Percentiles rank a stretch among this genome's conserved stretches.
These are phyloP conservation scores for Phytophthora podocarpi DNA, from an alignment of 352 stramenopile species.

Conservation along the genomic window DNA sequence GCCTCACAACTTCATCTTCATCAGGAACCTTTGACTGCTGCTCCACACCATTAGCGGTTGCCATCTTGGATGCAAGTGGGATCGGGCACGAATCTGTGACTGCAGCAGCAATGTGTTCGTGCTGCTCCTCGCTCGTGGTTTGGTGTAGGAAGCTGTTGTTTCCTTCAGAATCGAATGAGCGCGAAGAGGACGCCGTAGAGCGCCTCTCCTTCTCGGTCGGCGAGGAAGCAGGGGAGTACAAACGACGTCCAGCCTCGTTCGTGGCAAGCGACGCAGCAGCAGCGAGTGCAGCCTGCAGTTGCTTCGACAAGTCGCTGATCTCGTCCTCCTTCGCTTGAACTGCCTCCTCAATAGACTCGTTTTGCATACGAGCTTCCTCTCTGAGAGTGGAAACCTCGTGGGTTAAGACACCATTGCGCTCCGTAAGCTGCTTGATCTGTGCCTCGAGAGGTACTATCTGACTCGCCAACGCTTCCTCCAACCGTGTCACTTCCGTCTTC, in stretches of 20 bases:
- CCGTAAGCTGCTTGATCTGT: constrained; percentile 42
- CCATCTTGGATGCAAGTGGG: constrained; percentile 35
- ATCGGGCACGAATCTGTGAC: constrained; percentile 56
- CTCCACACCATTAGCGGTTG: constrained; percentile 5
- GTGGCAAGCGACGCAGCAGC: constrained; percentile 29
- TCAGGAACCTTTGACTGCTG: constrained; percentile 35
- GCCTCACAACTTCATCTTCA: constrained; percentile 47
- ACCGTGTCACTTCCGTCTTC: constrained; percentile 38
- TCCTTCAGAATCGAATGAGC: constrained; percentile 37
- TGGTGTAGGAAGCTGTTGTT: constrained; percentile 43
- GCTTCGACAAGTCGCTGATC: constrained; percentile 47
- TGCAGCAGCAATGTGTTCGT: constrained; percentile 44
- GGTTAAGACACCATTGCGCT: constrained; percentile 40
- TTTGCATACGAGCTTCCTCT: constrained; percentile 45
- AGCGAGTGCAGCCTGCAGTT: constrained; percentile 50
- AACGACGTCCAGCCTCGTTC: constrained; percentile 26
- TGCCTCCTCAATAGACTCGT: constrained; percentile 43
- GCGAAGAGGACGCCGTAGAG: constrained; percentile 46
- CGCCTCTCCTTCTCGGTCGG: constrained; percentile 45
- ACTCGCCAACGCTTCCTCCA: constrained; percentile 29
- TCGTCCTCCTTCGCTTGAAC: constrained; percentile 61
- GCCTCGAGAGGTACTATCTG: constrained; percentile 38
- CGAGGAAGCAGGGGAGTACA: constrained; percentile 31
- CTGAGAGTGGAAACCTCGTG: constrained; percentile 37
- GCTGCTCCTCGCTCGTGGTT: constrained; percentile 35